Conservation (phyloP, 192 early-diverging fungal species). For the Coemansia sp. region DNA sequence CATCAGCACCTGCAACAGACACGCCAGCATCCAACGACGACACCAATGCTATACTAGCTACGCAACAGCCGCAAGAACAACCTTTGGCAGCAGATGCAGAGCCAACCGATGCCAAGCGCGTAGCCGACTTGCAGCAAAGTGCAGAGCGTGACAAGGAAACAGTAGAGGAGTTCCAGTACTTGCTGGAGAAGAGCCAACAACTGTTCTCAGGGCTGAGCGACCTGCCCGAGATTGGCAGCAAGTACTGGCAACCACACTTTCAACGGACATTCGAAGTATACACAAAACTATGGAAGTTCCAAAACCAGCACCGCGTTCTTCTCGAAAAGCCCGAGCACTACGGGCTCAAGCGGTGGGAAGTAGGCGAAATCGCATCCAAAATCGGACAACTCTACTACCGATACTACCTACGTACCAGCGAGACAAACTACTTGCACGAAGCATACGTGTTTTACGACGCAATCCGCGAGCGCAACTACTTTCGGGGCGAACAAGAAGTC, state of each 20-base stretch:
- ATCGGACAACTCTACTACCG: constrained; percentile 91
- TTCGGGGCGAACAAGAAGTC: constrained; percentile 88
- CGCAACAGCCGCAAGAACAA: background rate
- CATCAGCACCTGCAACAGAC: background rate
- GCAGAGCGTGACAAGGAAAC: constrained; percentile 52
- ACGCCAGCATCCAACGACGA: background rate
- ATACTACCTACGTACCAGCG: constrained; percentile 86
- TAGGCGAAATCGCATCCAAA: constrained; percentile 97
- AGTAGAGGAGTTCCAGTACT: constrained; percentile 88
- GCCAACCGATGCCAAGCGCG: background rate
- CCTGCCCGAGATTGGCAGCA: constrained; percentile 53
- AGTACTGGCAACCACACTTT: constrained; percentile 84
- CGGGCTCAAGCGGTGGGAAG: constrained; percentile 95
- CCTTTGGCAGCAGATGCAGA: background rate
- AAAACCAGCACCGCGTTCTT: constrained; percentile 81
- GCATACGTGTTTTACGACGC: constrained; percentile 96
- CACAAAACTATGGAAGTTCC: constrained; percentile 96
- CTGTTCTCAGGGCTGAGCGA: constrained; percentile 84
- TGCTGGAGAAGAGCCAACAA: constrained; percentile 96
- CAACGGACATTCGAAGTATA: constrained; percentile 98
- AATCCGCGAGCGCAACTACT: constrained; percentile 91
- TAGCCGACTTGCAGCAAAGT: background rate
- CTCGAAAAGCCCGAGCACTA: constrained; percentile 88
- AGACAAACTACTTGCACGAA: constrained; percentile 95
- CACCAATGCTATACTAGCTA: background rate